These are phyloP conservation scores for Camellia japonica DNA, from an alignment of 148 eudicot genomes.

Conservation along the genomic window DNA sequence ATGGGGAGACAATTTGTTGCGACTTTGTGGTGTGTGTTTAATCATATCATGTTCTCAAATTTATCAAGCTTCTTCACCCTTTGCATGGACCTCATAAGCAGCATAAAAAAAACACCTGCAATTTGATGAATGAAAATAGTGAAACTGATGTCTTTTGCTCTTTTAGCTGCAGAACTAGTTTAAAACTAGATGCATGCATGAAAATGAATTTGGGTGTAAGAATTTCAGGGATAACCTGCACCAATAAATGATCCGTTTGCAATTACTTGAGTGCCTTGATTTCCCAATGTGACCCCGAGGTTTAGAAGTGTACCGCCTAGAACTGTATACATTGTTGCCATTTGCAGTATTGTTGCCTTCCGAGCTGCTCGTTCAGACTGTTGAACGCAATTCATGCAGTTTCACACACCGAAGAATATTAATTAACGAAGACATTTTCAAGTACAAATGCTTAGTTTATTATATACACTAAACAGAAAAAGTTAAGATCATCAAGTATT, in stretches of 20 bases:
- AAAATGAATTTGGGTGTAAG: not conserved
- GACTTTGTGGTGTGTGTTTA: not conserved
- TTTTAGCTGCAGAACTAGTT: not conserved
- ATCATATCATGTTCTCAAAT: constrained; percentile 75
- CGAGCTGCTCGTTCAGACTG: constrained; percentile 98
- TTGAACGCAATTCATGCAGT: not conserved
- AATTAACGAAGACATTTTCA: not conserved
- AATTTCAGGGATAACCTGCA: constrained; percentile 55
- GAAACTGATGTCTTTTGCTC: not conserved
- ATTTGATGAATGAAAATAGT: not conserved
- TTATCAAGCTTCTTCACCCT: constrained; percentile 91
- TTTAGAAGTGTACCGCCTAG: constrained; percentile 76
- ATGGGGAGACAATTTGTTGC: not conserved
- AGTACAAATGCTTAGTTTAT: not conserved
- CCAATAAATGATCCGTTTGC: constrained; percentile 84
- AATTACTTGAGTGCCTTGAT: constrained; percentile 56
- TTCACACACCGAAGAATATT: not conserved
- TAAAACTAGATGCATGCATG: not conserved
- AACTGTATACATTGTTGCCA: constrained; percentile 95
- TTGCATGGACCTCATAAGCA: constrained; percentile 77
- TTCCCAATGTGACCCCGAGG: constrained; percentile 71
- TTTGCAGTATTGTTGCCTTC: constrained; percentile 87
- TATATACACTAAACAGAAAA: not conserved
- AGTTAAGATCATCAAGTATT: not conserved
- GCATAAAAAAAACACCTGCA: constrained; percentile 78